A percentile compares a stretch with the other conserved stretches of the same genome.
phyloP scores from a whole-genome alignment of 805 yeast genomes.

The Saturnispora silvae region DNA sequence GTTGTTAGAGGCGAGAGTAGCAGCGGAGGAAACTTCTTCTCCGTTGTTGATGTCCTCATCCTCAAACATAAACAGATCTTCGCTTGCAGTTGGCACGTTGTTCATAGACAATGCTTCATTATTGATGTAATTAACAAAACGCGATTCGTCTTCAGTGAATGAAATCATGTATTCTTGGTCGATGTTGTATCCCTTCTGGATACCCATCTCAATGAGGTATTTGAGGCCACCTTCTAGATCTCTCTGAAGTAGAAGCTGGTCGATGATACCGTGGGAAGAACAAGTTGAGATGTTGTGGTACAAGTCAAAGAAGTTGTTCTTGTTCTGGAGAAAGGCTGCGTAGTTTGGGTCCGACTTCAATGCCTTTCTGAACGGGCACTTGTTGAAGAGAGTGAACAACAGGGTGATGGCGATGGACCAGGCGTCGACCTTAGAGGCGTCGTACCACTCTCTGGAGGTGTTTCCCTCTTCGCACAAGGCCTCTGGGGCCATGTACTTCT shows the following conservation, averaged over 20 bases:
- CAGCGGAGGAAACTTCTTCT: not conserved
- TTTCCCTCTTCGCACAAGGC: conserved; percentile 14
- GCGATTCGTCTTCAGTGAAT: conserved; percentile 12
- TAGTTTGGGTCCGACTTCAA: conserved; percentile 32
- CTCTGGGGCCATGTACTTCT: conserved; percentile 52
- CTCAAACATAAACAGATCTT: conserved; percentile 13
- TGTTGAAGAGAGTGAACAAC: conserved; percentile 40
- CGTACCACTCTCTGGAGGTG: conserved; percentile 23
- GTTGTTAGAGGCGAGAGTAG: not conserved
- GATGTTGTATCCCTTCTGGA: conserved; percentile 31
- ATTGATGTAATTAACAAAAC: conserved; percentile 10
- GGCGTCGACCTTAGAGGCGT: conserved; percentile 37
- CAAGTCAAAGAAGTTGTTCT: conserved; percentile 36
- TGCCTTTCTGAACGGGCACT: conserved; percentile 40
- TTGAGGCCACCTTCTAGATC: conserved; percentile 27
- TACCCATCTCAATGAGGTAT: conserved; percentile 21
- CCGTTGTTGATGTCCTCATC: conserved; percentile 5
- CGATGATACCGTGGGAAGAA: conserved; percentile 32
- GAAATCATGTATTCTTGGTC: conserved; percentile 34
- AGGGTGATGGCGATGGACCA: conserved; percentile 48
- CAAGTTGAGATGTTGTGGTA: conserved; percentile 35
- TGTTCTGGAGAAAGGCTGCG: conserved; percentile 31
- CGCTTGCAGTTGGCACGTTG: conserved; percentile 3
- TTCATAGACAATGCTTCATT: conserved; percentile 9
- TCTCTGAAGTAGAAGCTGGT: conserved; percentile 33